Conservation (phyloP, 768 basidiomycete species). For the Mycena olivaceomarginata region DNA sequence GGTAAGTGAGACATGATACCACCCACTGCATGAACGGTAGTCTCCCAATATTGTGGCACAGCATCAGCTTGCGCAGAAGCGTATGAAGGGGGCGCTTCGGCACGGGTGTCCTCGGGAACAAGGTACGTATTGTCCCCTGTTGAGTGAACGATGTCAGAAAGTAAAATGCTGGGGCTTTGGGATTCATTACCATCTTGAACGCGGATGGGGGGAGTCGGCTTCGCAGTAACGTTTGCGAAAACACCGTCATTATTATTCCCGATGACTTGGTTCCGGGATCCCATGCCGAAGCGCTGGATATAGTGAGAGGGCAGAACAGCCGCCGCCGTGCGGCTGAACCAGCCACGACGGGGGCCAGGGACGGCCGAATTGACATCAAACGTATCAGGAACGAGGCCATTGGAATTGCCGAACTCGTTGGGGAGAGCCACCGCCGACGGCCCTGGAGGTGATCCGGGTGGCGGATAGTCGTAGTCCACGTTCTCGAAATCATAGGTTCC, state of each 20-base stretch:
- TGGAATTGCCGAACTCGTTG: slow-evolving; percentile 84
- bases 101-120: slow-evolving; percentile 89
- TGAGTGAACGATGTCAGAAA: background rate
- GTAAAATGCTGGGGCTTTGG: slow-evolving; percentile 19
- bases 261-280: slow-evolving; percentile 55
- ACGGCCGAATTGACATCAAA: slow-evolving; percentile 58
- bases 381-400: slow-evolving; percentile 77
- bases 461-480: slow-evolving; percentile 87
- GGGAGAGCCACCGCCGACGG: slow-evolving; percentile 80
- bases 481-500: slow-evolving; percentile 88
- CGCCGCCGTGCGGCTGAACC: slow-evolving; percentile 74
- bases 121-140: slow-evolving; percentile 83
- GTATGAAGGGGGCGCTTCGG: slow-evolving; percentile 94
- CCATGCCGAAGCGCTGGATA: slow-evolving; percentile 66
- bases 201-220: slow-evolving; percentile 77
- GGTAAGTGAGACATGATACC: background rate
- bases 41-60: slow-evolving; percentile 99
- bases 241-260: slow-evolving; percentile 92
- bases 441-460: slow-evolving; percentile 88
- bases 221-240: slow-evolving; percentile 96
- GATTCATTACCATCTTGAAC: slow-evolving; percentile 73
- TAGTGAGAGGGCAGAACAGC: slow-evolving; percentile 75
- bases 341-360: slow-evolving; percentile 62
- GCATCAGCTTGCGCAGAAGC: slow-evolving; percentile 94
- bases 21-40: slow-evolving; percentile 87